Evolutionary conservation across 202 grass and related monocot species (phyloP), one percentile per base, ranked within the genome.

Genomic region (Dendrocalamus latiflorus): DNA sequence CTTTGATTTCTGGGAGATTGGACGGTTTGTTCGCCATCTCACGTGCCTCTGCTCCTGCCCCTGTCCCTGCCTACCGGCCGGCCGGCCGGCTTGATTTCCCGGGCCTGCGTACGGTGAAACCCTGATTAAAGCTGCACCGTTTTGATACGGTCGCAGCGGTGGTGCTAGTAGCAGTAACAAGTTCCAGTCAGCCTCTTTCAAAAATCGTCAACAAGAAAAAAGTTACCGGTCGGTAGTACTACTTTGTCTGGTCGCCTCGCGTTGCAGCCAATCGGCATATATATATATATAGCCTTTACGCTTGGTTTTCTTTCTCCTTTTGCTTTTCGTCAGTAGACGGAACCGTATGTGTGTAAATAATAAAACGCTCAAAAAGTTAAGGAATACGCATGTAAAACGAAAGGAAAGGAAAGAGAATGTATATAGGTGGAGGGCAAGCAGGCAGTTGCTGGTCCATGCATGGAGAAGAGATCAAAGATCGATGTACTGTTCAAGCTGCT

Each of bases 121-220:
- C 21, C 60, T 79, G 83, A 86, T 90, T 86, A 86, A 90, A 83
- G 74, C 88, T 90, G 78, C 48, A 42, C 33, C 75, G 43, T 51
- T 42, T 73, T 33, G 24, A 75, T 84, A 80, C 81, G 81, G 42
- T 22, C 81, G 55, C 47, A 5, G 67, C 21, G 4, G 13, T 39
- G n/a, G 34, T 49, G 16, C 24, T 10, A 5, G 10, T 33, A 72
- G 44, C 18, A 59, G 38, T 34, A 60, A 48, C 54, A 20, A 54
- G 33, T 47, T 70, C n/a, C 79, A 55, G 73, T 18, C 80, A n/a
- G 28, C 43, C 3, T 15, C 11, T 9, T 58, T 56, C 30, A 79
- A 25, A 5, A 36, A 16, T 36, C 43, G 49, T 68, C 77, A 54
- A 30, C 4, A 20, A 12, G 39, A 9, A 39, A 64, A 33, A 42